Evolutionary conservation across 208 protist genomes (phyloP), one percentile per base, ranked within the genome.

Genomic region (Leishmania lainsoni): DNA sequence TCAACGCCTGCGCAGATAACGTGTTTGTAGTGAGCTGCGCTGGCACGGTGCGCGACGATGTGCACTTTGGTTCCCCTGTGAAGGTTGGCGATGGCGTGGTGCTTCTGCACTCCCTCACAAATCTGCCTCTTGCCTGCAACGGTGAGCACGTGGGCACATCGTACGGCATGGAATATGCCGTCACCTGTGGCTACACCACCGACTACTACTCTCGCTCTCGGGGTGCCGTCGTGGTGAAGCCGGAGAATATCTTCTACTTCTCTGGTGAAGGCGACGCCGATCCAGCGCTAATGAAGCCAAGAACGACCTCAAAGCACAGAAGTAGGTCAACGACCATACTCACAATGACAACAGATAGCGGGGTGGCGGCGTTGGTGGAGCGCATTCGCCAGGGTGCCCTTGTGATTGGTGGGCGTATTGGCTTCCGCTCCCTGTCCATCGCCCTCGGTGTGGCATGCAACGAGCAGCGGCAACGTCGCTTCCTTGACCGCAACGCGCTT

Each of bases 391-490:
- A 90, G 20, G 92, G 92, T 6, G 90, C 90, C 32, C 70, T 97
- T 39, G 72, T 66, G 49, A 86, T 92, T 49, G 92, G 93, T 61
- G 94, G 94, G 42, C 91, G 91, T 29, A 72, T 93, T 49, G 93
- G 92, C 48, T 94, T 98, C 83, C 92, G 94, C 61, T 81, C 89
- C 32, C 70, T 98, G 17, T 85, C 92, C 8, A 89, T 89, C 63
- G 86, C 90, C 14, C 84, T 98, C 65, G 87, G 93, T n/a, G 86
- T 94, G 52, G 89, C 94, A 8, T 88, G 91, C 79, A 93, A 90
- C 75, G 92, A 97, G 80, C 72, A 79, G n/a, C 86, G 90, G 58
- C 85, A 86, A 74, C 82, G 71, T 22, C 87, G 78, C 29, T 54
- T 80, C 20, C 79, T 97, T 20, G 83, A 87, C 74, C 87, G 93